Evolutionary conservation across 129 eudicot species (phyloP).

Genomic region (Centella asiatica): DNA sequence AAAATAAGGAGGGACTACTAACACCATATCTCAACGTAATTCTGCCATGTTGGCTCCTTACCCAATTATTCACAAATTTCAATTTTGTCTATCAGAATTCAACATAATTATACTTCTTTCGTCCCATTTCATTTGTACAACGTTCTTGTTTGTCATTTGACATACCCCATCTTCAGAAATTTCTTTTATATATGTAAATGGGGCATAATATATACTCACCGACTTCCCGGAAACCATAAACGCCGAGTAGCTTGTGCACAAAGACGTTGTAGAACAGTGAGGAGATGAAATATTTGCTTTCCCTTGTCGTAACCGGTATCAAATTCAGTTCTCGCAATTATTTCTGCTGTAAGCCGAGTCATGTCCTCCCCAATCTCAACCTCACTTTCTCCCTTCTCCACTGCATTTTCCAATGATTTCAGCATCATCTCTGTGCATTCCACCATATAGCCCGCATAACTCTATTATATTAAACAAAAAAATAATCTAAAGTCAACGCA

Average conservation of each 20-base stretch:
- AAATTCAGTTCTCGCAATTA: conserved; percentile 66
- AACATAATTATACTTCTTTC: too few species aligned
- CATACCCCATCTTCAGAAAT: too few species aligned
- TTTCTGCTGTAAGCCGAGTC: conserved; percentile 63
- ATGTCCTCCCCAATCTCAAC: conserved; percentile 70
- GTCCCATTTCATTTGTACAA: too few species aligned
- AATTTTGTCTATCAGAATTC: too few species aligned
- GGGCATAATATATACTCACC: too few species aligned
- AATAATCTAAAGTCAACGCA: too few species aligned
- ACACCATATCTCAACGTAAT: too few species aligned
- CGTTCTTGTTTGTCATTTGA: too few species aligned
- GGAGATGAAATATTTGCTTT: conserved; percentile 58
- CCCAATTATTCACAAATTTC: too few species aligned
- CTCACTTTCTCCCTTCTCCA: conserved; percentile 33
- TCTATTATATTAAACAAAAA: conserved; percentile 24
- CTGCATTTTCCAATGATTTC: conserved; percentile 28
- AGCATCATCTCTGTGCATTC: conserved; percentile 67
- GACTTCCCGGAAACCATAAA: conserved; percentile 73
- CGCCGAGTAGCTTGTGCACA: conserved; percentile 76
- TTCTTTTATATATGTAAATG: too few species aligned
- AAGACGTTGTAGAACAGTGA: conserved; percentile 48
- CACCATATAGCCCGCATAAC: conserved; percentile 81
- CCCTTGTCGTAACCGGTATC: conserved; percentile 63
- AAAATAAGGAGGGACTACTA: too few species aligned
- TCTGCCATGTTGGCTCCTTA: too few species aligned